A percentile compares a stretch with the other conserved stretches of the same genome.
Evolutionary conservation across 352 stramenopile species (phyloP).

Genomic region (Halophytophthora polymorphica): DNA sequence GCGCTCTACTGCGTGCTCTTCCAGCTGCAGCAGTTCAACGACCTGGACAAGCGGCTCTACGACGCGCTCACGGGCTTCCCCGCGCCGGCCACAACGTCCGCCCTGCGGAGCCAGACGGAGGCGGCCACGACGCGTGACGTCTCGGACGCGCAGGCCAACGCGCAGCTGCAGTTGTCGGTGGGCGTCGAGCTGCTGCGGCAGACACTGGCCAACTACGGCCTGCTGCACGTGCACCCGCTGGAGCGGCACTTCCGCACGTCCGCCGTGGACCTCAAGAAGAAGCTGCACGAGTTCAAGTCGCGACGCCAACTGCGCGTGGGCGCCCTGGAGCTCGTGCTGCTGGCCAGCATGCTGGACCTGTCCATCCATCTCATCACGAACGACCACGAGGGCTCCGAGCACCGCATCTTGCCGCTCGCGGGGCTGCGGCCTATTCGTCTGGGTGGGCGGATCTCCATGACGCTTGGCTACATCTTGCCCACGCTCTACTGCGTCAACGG

Average conservation of each 20-base stretch:
- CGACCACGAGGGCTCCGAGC: conserved; percentile 67
- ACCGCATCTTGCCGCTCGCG: conserved; percentile 55
- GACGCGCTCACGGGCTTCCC: conserved; percentile 48
- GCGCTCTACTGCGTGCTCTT: conserved; percentile 66
- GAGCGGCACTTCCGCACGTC: conserved; percentile 49
- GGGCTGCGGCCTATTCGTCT: conserved; percentile 46
- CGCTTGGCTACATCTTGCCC: conserved; percentile 72
- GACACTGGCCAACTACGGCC: conserved; percentile 63
- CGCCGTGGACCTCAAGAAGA: conserved; percentile 73
- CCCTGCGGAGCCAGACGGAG: background rate
- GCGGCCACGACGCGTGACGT: conserved; percentile 9
- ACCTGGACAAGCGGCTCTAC: conserved; percentile 64
- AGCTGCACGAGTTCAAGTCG: conserved; percentile 74
- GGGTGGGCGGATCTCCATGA: conserved; percentile 49
- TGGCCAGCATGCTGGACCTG: conserved; percentile 76
- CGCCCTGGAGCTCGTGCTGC: conserved; percentile 59
- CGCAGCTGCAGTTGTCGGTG: conserved; percentile 27
- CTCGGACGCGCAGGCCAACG: conserved; percentile 18
- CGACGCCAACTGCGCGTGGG: conserved; percentile 53
- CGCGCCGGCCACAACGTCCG: background rate
- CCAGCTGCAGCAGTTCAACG: conserved; percentile 68
- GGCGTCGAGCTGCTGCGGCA: conserved; percentile 57
- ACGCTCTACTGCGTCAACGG: conserved; percentile 67
- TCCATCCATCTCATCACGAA: conserved; percentile 76
- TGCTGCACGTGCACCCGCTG: conserved; percentile 61